Evolutionary conservation across 1,284 basidiomycete species (phyloP).

Genomic region (Erythrobasidium hasegawianum): DNA sequence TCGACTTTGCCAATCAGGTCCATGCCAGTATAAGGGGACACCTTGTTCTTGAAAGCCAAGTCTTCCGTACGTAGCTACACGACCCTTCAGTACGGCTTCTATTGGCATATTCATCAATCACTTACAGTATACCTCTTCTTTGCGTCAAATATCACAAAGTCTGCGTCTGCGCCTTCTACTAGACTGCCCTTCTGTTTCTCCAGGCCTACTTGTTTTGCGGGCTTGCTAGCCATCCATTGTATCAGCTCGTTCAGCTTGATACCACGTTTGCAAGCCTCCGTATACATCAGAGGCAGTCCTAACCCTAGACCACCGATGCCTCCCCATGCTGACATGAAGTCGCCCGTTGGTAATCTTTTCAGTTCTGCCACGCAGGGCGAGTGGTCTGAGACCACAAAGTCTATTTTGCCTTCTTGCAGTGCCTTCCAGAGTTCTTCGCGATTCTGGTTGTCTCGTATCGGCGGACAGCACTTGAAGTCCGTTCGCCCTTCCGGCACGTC

Average conservation of each 20-base stretch:
- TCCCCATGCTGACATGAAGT: constrained; percentile 87
- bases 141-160: constrained; percentile 79
- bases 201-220: constrained; percentile 73
- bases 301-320: constrained; percentile 84
- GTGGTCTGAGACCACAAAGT: constrained; percentile 89
- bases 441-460: constrained; percentile 71
- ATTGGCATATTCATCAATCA: too few relatives aligned
- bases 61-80: constrained; percentile 64
- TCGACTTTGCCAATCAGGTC: constrained; percentile 66
- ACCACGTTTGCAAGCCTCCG: constrained; percentile 61
- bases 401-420: constrained; percentile 69
- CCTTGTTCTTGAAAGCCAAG: constrained; percentile 84
- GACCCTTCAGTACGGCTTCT: not conserved
- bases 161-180: constrained; percentile 69
- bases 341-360: constrained; percentile 71
- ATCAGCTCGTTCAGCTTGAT: constrained; percentile 60
- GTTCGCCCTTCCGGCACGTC: constrained; percentile 62
- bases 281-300: constrained; percentile 80
- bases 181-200: constrained; percentile 66
- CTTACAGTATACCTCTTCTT: constrained; percentile 59
- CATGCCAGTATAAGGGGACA: constrained; percentile 79
- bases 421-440: constrained; percentile 71
- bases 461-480: constrained; percentile 93
- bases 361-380: constrained; percentile 78
- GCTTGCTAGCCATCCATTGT: constrained; percentile 66